Conservation (phyloP, 2,329 filamentous ascomycete species). For the Zasmidium citrigriseum region DNA sequence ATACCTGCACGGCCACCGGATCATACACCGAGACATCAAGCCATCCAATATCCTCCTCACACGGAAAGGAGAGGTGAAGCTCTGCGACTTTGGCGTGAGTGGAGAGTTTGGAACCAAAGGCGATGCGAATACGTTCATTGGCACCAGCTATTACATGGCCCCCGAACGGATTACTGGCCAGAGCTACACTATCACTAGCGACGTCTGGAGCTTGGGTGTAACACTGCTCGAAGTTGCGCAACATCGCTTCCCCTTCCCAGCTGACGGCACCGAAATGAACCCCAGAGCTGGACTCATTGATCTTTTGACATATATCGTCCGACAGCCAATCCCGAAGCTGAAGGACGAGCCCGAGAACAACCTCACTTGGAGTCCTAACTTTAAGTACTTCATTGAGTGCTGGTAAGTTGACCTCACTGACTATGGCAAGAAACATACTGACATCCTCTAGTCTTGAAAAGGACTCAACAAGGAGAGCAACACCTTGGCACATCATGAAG, state of each 20-base stretch:
- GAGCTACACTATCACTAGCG: slow-evolving; percentile 96
- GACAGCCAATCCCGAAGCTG: slow-evolving; percentile 89
- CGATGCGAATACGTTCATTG: slow-evolving; percentile 98
- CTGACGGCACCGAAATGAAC: slow-evolving; percentile 93
- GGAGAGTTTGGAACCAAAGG: slow-evolving; percentile 98
- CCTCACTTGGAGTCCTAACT: slow-evolving; percentile 94
- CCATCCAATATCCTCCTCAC: slow-evolving; percentile 95
- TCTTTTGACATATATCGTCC: slow-evolving; percentile 93
- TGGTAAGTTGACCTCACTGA: slow-evolving; percentile 66
- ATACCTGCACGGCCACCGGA: slow-evolving; percentile 92
- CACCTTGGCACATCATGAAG: slow-evolving; percentile 97
- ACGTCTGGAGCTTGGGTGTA: slow-evolving; percentile 97
- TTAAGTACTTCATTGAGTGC: slow-evolving; percentile 99
- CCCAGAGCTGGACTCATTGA: slow-evolving; percentile 91
- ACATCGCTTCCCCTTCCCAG: slow-evolving; percentile 96
- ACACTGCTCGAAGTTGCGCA: slow-evolving; percentile 99
- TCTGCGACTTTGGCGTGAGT: slow-evolving; percentile 97
- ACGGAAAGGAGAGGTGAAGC: slow-evolving; percentile 88
- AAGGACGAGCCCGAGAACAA: slow-evolving; percentile 80
- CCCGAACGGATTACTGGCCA: slow-evolving; percentile 97
- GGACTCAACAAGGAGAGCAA: slow-evolving; percentile 80
- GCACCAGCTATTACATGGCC: slow-evolving; percentile 99
- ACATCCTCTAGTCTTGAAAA: slow-evolving; percentile 76
- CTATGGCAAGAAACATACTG: slow-evolving; percentile 20
- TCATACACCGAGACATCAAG: slow-evolving; percentile 99